Percentiles rank a stretch among this genome's conserved stretches.
phyloP scores from a whole-genome alignment of 2,329 filamentous ascomycete genomes.

The Coniochaeta sp. region DNA sequence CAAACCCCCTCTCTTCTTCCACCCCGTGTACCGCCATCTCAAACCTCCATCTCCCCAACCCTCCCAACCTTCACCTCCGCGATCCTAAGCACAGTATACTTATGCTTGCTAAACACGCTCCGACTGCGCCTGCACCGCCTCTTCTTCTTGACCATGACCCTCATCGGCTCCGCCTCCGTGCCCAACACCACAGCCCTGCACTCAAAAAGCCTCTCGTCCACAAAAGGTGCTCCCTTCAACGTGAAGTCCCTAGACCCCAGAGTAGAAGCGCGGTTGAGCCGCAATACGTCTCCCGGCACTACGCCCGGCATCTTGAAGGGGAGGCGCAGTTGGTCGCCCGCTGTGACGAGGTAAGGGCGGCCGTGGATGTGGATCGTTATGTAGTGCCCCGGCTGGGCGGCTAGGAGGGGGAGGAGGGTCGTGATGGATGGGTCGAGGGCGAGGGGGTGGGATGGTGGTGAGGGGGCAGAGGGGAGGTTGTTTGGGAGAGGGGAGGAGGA shows the following conservation, averaged over 20 bases:
- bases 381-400: conserved; percentile 69
- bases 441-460: conserved; percentile 26
- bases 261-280: conserved; percentile 75
- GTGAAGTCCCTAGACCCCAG: conserved; percentile 89
- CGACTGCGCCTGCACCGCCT: conserved; percentile 65
- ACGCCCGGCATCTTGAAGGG: conserved; percentile 75
- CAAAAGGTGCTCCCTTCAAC: conserved; percentile 70
- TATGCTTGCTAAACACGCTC: conserved; percentile 81
- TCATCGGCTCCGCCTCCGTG: conserved; percentile 71
- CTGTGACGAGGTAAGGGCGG: conserved; percentile 70
- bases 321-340: conserved; percentile 67
- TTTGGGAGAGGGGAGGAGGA: conserved; percentile 7
- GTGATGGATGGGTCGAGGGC: conserved; percentile 52
- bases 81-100: conserved; percentile 79
- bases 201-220: conserved; percentile 78
- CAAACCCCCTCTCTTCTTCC: background rate
- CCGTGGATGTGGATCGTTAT: conserved; percentile 74
- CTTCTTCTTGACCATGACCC: conserved; percentile 76
- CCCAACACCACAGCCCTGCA: conserved; percentile 82
- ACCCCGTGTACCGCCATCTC: background rate
- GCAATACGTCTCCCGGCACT: conserved; percentile 74
- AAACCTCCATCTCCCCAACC: conserved; percentile 7
- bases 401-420: conserved; percentile 61
- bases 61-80: conserved; percentile 66
- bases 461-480: conserved; percentile 10